These are phyloP conservation scores for Eucalyptus guilfoylei DNA, from an alignment of 345 rosid species.

Conservation along the genomic window DNA sequence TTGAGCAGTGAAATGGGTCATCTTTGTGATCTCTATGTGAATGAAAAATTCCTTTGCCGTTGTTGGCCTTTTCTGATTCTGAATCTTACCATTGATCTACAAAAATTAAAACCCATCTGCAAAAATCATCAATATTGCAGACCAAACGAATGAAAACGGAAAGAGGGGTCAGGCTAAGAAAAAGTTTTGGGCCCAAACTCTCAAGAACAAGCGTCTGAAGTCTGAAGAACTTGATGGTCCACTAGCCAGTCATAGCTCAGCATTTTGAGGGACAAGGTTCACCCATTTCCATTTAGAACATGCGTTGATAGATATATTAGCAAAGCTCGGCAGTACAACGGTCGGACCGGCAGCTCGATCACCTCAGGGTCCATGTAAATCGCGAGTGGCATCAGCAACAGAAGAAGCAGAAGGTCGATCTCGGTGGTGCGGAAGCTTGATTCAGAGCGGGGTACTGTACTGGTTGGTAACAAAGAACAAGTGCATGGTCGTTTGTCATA, in stretches of 20 bases:
- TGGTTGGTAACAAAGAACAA: background rate
- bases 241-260: background rate
- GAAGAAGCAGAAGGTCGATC: background rate
- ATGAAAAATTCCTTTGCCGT: background rate
- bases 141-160: background rate
- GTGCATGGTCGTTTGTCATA: background rate
- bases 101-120: background rate
- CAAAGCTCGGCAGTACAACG: accelerated
- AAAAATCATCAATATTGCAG: background rate
- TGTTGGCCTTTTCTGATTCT: background rate
- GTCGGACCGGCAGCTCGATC: background rate
- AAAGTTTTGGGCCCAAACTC: background rate
- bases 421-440: background rate
- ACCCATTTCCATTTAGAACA: background rate
- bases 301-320: background rate
- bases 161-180: background rate
- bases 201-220: background rate
- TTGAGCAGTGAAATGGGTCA: background rate
- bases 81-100: background rate
- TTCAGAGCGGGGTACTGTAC: background rate
- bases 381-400: background rate
- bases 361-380: background rate
- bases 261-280: background rate
- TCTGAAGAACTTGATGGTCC: background rate
- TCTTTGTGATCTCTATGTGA: background rate